Base-by-base conservation (phyloP, 306 rosid species). In the Pyrus communis region DNA sequence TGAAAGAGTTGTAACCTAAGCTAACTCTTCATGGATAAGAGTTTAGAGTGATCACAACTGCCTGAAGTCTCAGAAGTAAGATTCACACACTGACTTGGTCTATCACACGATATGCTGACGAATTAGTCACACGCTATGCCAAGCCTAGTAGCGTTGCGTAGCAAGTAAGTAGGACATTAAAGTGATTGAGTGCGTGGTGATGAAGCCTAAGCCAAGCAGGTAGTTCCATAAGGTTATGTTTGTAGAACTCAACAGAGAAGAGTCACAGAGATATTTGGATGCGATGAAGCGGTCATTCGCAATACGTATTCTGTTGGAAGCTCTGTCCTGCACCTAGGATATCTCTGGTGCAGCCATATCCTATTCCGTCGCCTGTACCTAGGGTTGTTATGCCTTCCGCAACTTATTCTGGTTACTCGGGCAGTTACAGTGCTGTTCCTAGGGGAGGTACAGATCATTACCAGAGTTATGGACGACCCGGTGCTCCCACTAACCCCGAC, bases 231-330 rank as follows among this genome's bases (percentile, higher is more conserved):
- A 89, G 91, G 91, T 85, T 74, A 69, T 85, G 73, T 89, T 85
- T 74, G 91, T 76, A 59, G 93, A 89, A 78, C 85, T 89, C 60
- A 81, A 85, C 72, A 84, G 43, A 30, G 79, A 78, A 33, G 89
- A 87, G 70, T 85, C 89, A 31, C 78, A 80, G 76, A 80, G 76
- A 76, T 79, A 71, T 78, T 71, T 87, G 85, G 87, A 87, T 82
- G 77, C 79, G 86, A 89, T 87, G 88, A 85, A 83, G 79, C 77
- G 42, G 77, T 79, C 75, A 66, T 58, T 80, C 23, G 42, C 78
- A 23, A 46, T 46, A 13, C 72, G 11, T 75, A 73, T 58, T 35
- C 76, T 11, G 3, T 64, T 15, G 38, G 54, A 35, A 57, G 11
- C 35, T 25, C 17, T 13, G 27, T 57, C 77, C 70, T 22, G 27